phyloP scores from a whole-genome alignment of 139 green algal genomes.

The Chlamydomonas incerta region DNA sequence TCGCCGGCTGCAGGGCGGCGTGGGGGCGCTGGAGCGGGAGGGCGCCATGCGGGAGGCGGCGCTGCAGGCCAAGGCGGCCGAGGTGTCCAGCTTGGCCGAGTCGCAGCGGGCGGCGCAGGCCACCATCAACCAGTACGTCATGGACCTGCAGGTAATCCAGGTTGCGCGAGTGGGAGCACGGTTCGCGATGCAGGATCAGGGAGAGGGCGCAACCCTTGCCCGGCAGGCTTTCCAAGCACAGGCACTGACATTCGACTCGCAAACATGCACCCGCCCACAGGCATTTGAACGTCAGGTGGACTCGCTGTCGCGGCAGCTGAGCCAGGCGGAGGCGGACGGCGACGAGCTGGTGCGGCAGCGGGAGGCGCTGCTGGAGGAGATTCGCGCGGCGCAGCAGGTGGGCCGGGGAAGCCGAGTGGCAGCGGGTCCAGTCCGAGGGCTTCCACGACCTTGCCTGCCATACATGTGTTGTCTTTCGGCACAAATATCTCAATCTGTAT shows the following conservation, averaged over 20 bases:
- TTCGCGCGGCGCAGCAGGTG: slow-evolving; percentile 75
- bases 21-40: slow-evolving; percentile 72
- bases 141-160: slow-evolving; percentile 71
- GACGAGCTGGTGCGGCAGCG: slow-evolving; percentile 68
- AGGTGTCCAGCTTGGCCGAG: slow-evolving; percentile 69
- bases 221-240: too few species aligned
- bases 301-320: slow-evolving; percentile 67
- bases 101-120: slow-evolving; percentile 56
- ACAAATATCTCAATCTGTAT: too few species aligned
- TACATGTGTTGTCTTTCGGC: too few species aligned
- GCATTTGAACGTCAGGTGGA: slow-evolving; percentile 83
- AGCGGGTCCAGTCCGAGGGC: too few species aligned
- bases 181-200: too few species aligned
- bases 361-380: slow-evolving; percentile 72
- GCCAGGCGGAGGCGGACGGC: slow-evolving; percentile 52
- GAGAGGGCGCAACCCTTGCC: too few species aligned
- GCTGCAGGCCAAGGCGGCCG: slow-evolving; percentile 46
- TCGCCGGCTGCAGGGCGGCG: slow-evolving; percentile 59
- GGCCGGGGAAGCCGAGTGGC: too few species aligned
- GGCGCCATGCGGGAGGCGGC: slow-evolving; percentile 59
- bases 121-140: slow-evolving; percentile 70
- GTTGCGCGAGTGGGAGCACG: too few species aligned
- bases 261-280: too few species aligned
- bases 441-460: too few species aligned
- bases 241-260: too few species aligned